Base-by-base conservation (phyloP, 495 filamentous ascomycete species). In the Stereocaulon alpinum region DNA sequence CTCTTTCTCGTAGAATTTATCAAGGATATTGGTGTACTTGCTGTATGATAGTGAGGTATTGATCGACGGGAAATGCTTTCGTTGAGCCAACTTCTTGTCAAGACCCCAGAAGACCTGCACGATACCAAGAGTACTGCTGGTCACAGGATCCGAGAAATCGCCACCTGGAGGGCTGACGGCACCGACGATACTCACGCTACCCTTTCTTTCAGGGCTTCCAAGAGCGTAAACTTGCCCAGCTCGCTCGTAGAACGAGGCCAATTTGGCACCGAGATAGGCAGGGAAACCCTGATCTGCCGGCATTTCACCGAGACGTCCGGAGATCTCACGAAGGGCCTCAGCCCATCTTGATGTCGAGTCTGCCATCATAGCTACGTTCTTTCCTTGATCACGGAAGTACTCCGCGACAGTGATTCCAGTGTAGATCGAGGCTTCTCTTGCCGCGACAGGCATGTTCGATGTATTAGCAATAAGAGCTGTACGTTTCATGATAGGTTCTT, bases 81-180 rank as follows among this genome's bases (percentile, higher is more conserved):
- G 86, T 71, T 99, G 93, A 22, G 93, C 93, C 55, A 99, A 83
- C 76, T 96, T 96, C 84, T 99, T 97, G 77, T 99, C 93, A 37
- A 98, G 79, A 78, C 93, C 94, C 93, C 93, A 99, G 79, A 99
- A 97, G 60, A 99, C 93, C 67, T 99, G 93, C 67, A 97, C 94
- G 70, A 99, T 99, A 83, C 88, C 83, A 22, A 99, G 83, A 7
- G 94, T 99, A 69, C 86, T 85, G 64, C 81, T 88, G 15, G 94
- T 99, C 70, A 99, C 94, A 22, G 93, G 93, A 74, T 99, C 93
- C 48, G 93, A 96, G 82, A 96, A 99, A 78, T 99, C 93, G 80
- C 94, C 93, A 75, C 91, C 93, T 4, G 93, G 93, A 44, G 93
- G 93, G 63, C 89, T 95, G 71, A 99, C 93, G 57, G 93, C 93